phyloP scores from a whole-genome alignment of 768 basidiomycete genomes.

The Tylopilus sp. region DNA sequence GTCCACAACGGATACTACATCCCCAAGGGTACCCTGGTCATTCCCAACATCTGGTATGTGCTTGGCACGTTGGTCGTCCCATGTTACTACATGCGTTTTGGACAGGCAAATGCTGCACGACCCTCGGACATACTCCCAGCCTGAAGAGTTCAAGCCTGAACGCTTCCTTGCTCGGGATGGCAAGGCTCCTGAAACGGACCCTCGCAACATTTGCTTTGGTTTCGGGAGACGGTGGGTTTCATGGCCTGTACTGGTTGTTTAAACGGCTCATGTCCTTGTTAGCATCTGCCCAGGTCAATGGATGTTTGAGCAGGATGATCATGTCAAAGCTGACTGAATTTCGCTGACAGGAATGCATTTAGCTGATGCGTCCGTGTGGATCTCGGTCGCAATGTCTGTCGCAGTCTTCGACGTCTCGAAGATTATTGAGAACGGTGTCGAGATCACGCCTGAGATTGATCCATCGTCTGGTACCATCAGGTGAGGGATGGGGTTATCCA shows the following conservation, averaged over 20 bases:
- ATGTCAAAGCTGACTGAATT: constrained; percentile 20
- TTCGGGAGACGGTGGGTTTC: constrained; percentile 57
- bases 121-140: constrained; percentile 44
- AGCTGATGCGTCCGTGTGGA: constrained; percentile 50
- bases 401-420: constrained; percentile 49
- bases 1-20: constrained; percentile 60
- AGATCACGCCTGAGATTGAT: constrained; percentile 52
- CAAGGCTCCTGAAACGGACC: constrained; percentile 47
- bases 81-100: background rate
- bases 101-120: constrained; percentile 34
- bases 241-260: background rate
- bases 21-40: constrained; percentile 40
- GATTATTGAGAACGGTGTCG: constrained; percentile 41
- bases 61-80: constrained; percentile 12
- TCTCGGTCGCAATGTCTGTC: constrained; percentile 41
- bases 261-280: background rate
- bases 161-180: constrained; percentile 45
- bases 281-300: constrained; percentile 30
- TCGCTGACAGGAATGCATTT: constrained; percentile 42
- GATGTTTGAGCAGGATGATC: background rate
- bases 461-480: constrained; percentile 65
- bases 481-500: constrained; percentile 25
- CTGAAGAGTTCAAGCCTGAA: constrained; percentile 56
- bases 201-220: constrained; percentile 61
- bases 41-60: constrained; percentile 24